Percentiles rank a stretch among this genome's conserved stretches.
Evolutionary conservation across 2,329 filamentous ascomycete genomes (phyloP).

Genomic region (Harringtonia lauricola): DNA sequence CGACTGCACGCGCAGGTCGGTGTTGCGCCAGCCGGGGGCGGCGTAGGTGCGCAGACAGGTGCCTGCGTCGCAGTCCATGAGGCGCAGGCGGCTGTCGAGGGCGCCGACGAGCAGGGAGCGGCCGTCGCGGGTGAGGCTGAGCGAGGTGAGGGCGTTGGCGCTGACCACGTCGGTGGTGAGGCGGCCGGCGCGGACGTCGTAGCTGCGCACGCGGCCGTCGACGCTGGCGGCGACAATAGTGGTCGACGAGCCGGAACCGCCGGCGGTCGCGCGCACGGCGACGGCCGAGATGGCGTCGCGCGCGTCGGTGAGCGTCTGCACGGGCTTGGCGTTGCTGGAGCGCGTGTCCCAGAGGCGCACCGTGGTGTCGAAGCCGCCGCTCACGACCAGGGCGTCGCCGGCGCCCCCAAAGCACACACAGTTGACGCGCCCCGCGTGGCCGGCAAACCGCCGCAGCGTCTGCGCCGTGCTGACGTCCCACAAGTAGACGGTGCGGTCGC

Average conservation of each 20-base stretch:
- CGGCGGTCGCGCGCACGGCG: conserved; percentile 36
- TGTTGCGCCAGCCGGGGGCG: conserved; percentile 41
- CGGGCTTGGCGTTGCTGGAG: conserved; percentile 42
- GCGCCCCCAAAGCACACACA: conserved; percentile 68
- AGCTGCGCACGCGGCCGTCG: conserved; percentile 70
- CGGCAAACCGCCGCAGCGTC: conserved; percentile 64
- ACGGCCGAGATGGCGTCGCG: conserved; percentile 53
- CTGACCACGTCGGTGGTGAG: conserved; percentile 61
- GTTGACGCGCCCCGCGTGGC: conserved; percentile 65
- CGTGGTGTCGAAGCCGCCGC: conserved; percentile 62
- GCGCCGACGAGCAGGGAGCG: conserved; percentile 64
- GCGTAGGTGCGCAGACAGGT: conserved; percentile 61
- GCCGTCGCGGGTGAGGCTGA: conserved; percentile 60
- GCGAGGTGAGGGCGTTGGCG: conserved; percentile 56
- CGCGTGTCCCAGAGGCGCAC: conserved; percentile 67
- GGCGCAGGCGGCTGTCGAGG: conserved; percentile 63
- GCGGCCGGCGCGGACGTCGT: conserved; percentile 71
- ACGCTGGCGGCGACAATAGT: conserved; percentile 69
- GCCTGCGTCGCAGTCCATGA: conserved; percentile 72
- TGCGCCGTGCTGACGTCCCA: conserved; percentile 84
- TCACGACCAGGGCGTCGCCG: conserved; percentile 61
- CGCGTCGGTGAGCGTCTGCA: conserved; percentile 65
- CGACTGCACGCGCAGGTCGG: conserved; percentile 62
- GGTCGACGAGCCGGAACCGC: no score
- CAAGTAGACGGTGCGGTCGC: conserved; percentile 82